A percentile compares a stretch with the other conserved stretches of the same genome.
phyloP scores from a whole-genome alignment of 257 asterid species.

The Sherardia arvensis region DNA sequence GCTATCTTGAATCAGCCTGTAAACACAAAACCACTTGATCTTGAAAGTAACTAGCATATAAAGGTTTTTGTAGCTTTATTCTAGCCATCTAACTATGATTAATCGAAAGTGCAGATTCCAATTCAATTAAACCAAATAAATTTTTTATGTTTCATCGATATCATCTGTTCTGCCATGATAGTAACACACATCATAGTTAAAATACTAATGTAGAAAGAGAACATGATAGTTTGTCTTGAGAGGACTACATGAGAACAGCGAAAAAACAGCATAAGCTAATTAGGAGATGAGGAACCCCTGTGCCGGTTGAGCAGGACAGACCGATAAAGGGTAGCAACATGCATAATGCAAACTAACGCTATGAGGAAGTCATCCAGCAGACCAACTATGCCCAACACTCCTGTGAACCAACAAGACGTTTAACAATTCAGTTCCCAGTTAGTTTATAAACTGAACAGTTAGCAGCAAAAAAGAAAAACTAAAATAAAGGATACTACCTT shows the following conservation, averaged over 20 bases:
- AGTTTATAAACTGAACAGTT: background rate
- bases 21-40: too few relatives aligned
- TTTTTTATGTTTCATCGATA: too few relatives aligned
- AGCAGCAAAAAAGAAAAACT: slow-evolving; percentile 1
- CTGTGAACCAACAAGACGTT: slow-evolving; percentile 26
- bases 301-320: slow-evolving; percentile 73
- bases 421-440: background rate
- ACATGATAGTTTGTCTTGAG: background rate
- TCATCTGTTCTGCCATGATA: too few relatives aligned
- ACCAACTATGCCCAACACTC: slow-evolving; percentile 61
- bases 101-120: too few relatives aligned
- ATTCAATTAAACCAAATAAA: too few relatives aligned
- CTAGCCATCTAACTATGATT: too few relatives aligned
- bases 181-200: too few relatives aligned
- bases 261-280: background rate
- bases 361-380: slow-evolving; percentile 73
- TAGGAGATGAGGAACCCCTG: slow-evolving; percentile 37
- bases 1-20: too few relatives aligned
- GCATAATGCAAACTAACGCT: slow-evolving; percentile 63
- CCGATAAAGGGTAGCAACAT: slow-evolving; percentile 89
- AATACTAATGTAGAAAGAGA: background rate
- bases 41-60: too few relatives aligned
- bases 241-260: background rate
- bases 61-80: too few relatives aligned
- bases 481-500: slow-evolving; percentile 24